These are phyloP conservation scores for Sporothrix luriei DNA, from an alignment of 2,329 filamentous ascomycete species.

Conservation along the genomic window DNA sequence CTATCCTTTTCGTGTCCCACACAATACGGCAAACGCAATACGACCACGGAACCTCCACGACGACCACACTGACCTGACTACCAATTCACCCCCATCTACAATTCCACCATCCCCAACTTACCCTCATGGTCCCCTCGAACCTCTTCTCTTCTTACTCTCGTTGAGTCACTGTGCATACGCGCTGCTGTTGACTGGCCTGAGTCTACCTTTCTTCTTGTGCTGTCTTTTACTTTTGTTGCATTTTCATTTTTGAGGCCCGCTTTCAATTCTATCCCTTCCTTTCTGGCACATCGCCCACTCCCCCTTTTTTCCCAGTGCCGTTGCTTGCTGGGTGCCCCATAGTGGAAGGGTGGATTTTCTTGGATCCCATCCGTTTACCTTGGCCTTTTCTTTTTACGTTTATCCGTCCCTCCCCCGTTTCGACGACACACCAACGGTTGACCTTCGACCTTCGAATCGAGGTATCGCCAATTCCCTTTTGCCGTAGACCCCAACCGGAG, in stretches of 20 bases:
- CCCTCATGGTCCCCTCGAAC: constrained; percentile 26
- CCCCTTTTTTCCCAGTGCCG: constrained; percentile 10
- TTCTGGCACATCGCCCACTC: constrained; percentile 22
- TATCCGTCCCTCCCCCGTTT: constrained; percentile 17
- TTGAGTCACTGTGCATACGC: background rate
- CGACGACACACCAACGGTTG: constrained; percentile 17
- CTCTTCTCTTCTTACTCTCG: background rate
- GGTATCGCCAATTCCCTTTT: background rate
- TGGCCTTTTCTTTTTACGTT: background rate
- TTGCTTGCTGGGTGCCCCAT: constrained; percentile 19
- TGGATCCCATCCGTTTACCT: background rate
- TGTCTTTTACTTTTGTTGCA: background rate
- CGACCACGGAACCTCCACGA: constrained; percentile 18
- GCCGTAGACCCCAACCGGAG: background rate
- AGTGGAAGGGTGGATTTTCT: constrained; percentile 11
- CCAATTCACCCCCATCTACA: constrained; percentile 21
- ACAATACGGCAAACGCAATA: constrained; percentile 22
- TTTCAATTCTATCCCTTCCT: constrained; percentile 22
- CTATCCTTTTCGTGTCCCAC: constrained; percentile 33
- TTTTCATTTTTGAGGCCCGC: background rate
- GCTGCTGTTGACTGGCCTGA: constrained; percentile 4
- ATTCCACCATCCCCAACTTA: constrained; percentile 26
- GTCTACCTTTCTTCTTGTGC: background rate
- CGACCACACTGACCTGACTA: background rate
- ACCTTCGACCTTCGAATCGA: constrained; percentile 3